A percentile compares a stretch with the other conserved stretches of the same genome.
Conservation (phyloP, 1,284 basidiomycete genomes). For the Veloporphyrellus conicus region DNA sequence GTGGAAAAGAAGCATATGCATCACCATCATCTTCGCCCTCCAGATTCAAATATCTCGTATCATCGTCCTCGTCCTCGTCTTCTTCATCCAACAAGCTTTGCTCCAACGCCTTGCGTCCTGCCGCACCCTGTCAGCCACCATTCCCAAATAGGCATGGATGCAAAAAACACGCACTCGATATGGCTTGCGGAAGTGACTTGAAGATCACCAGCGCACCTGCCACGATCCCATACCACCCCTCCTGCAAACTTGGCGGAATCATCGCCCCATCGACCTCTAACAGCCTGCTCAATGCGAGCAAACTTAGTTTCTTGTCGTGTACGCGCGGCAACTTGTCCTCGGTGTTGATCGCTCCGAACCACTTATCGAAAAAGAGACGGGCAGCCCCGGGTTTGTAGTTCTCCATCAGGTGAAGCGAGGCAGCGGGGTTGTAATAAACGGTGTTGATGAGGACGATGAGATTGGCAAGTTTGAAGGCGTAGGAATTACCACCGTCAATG, state of each 20-base stretch:
- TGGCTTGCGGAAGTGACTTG: conserved; percentile 69
- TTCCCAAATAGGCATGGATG: neutral
- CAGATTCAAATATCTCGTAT: conserved; percentile 57
- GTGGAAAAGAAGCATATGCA: neutral
- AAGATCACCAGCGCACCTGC: conserved; percentile 67
- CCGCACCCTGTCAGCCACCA: conserved; percentile 7
- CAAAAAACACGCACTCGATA: conserved; percentile 52
- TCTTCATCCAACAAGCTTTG: conserved; percentile 53
- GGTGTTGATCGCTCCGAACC: conserved; percentile 69
- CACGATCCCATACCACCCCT: conserved; percentile 74
- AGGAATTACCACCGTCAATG: conserved; percentile 57
- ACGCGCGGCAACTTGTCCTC: conserved; percentile 72
- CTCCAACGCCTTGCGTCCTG: conserved; percentile 67
- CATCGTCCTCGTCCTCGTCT: conserved; percentile 59
- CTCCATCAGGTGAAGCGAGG: conserved; percentile 76
- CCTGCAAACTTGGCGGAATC: conserved; percentile 57
- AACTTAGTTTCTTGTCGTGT: conserved; percentile 84
- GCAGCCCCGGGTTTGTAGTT: conserved; percentile 52
- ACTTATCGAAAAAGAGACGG: conserved; percentile 72
- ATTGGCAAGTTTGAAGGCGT: conserved; percentile 69
- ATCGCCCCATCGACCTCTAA: conserved; percentile 60
- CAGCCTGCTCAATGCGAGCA: conserved; percentile 70
- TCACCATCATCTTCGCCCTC: conserved; percentile 65
- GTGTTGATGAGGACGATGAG: conserved; percentile 81
- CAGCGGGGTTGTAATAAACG: conserved; percentile 80